phyloP scores from a whole-genome alignment of 257 asterid species.

The Solanum paucissectum region DNA sequence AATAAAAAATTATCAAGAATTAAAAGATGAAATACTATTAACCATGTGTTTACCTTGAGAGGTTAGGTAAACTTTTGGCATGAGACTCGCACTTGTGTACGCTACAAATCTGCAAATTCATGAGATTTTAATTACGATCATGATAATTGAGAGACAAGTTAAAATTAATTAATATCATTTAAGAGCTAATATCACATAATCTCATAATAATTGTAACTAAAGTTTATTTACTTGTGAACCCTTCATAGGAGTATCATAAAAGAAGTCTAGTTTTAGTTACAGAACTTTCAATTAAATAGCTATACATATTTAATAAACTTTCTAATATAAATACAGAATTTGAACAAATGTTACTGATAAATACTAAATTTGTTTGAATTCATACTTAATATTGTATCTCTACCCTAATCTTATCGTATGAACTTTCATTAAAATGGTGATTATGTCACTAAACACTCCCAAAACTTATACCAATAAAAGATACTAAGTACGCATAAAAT shows the following conservation, averaged over 20 bases:
- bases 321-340: background rate
- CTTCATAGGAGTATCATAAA: background rate
- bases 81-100: background rate
- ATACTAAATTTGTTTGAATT: background rate
- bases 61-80: background rate
- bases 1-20: background rate
- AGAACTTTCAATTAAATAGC: background rate
- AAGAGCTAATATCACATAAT: background rate
- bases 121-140: background rate
- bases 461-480: background rate
- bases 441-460: background rate
- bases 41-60: background rate
- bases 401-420: background rate
- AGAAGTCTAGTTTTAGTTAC: background rate
- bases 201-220: background rate
- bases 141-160: background rate
- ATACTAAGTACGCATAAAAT: background rate
- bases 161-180: background rate
- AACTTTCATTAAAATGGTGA: background rate
- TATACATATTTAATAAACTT: background rate
- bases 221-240: background rate
- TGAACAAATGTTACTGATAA: background rate
- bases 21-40: background rate
- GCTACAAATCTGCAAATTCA: background rate
- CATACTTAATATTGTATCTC: background rate